A percentile compares a stretch with the other conserved stretches of the same genome.
Evolutionary conservation across 129 eudicot species (phyloP).

Genomic region (Escallonia herrerae): DNA sequence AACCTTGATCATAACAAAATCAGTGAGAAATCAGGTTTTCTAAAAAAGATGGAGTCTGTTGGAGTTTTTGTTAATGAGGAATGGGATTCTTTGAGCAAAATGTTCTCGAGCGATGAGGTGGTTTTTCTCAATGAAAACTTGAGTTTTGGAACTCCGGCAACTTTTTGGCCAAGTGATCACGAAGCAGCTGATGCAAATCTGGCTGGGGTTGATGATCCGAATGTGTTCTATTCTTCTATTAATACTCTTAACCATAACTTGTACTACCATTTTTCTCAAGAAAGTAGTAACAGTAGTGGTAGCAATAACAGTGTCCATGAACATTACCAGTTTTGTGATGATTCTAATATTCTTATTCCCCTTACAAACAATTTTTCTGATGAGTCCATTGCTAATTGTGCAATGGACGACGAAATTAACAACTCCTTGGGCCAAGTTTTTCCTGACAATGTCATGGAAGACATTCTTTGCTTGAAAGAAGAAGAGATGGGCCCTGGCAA

Average conservation of each 20-base stretch:
- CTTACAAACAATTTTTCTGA: conserved; percentile 14
- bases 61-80: conserved; percentile 62
- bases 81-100: conserved; percentile 54
- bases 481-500: conserved; percentile 17
- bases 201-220: conserved; percentile 16
- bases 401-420: conserved; percentile 27
- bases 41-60: conserved; percentile 39
- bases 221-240: conserved; percentile 18
- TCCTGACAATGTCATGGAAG: conserved; percentile 20
- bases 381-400: conserved; percentile 19
- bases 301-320: conserved; percentile 25
- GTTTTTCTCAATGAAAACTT: conserved; percentile 21
- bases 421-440: conserved; percentile 22
- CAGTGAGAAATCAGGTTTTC: neutral
- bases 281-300: conserved; percentile 37
- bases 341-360: conserved; percentile 6
- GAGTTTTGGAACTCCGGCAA: conserved; percentile 24
- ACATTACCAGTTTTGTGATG: conserved; percentile 18
- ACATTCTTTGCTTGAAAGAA: conserved; percentile 18
- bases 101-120: conserved; percentile 43
- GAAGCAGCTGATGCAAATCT: conserved; percentile 24
- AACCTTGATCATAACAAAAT: neutral
- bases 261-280: conserved; percentile 42
- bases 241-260: conserved; percentile 23
- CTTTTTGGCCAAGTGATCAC: conserved; percentile 14